Conservation (phyloP, 2,329 filamentous ascomycete species). For the Botrytis fabae region DNA sequence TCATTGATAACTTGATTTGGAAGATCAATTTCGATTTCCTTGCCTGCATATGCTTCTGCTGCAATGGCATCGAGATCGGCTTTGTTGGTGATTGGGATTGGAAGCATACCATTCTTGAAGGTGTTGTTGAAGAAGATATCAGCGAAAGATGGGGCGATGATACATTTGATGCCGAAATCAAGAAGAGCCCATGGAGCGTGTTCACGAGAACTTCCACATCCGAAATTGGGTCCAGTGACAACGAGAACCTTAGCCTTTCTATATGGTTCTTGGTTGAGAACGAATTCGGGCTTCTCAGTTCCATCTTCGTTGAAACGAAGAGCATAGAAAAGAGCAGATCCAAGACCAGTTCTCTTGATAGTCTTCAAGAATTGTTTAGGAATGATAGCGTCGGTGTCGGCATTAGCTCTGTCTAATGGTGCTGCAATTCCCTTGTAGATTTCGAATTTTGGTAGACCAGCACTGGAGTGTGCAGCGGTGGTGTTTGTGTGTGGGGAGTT, state of each 20-base stretch:
- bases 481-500: constrained; percentile 65
- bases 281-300: constrained; percentile 74
- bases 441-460: constrained; percentile 71
- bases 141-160: constrained; percentile 87
- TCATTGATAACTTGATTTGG: constrained; percentile 79
- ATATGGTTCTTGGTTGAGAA: constrained; percentile 90
- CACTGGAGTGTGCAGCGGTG: constrained; percentile 49
- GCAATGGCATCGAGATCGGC: constrained; percentile 24
- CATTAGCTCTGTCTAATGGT: constrained; percentile 82
- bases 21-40: constrained; percentile 86
- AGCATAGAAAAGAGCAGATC: constrained; percentile 81
- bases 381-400: constrained; percentile 99
- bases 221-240: constrained; percentile 90
- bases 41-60: constrained; percentile 70
- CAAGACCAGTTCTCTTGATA: constrained; percentile 95
- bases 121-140: constrained; percentile 99
- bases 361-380: constrained; percentile 99
- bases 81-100: constrained; percentile 64
- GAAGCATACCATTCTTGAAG: constrained; percentile 99
- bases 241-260: constrained; percentile 84
- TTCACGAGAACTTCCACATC: constrained; percentile 88
- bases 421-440: constrained; percentile 84
- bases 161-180: constrained; percentile 92
- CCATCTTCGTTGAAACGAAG: constrained; percentile 76
- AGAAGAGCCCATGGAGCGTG: constrained; percentile 96